Conservation (phyloP, 257 asterid genomes). For the Solanum tacnaense region DNA sequence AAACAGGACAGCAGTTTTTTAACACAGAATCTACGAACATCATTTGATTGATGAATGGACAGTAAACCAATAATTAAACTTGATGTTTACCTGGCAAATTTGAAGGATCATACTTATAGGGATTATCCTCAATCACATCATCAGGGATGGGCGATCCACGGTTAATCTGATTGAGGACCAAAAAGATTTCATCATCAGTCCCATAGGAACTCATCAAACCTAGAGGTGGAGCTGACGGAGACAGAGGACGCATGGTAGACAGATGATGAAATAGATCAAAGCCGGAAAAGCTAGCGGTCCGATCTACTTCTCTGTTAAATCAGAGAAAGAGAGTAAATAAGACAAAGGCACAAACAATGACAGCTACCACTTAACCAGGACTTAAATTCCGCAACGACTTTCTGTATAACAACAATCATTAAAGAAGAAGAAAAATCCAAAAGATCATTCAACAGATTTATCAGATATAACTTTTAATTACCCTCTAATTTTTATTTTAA, state of each 20-base stretch:
- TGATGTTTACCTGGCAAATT: conserved; percentile 42
- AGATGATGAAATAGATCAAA: conserved; percentile 5
- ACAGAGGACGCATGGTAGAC: conserved; percentile 33
- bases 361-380: not conserved
- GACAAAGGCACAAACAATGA: not conserved
- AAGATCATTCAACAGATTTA: not conserved
- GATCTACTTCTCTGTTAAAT: conserved; percentile 3
- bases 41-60: not conserved
- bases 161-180: conserved; percentile 12
- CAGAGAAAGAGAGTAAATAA: not conserved
- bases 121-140: conserved; percentile 39
- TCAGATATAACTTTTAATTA: not conserved
- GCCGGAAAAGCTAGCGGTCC: not conserved
- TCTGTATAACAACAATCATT: not conserved
- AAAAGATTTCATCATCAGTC: conserved; percentile 33
- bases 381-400: not conserved
- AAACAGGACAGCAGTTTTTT: not conserved
- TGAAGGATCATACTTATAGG: conserved; percentile 35
- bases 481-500: not conserved
- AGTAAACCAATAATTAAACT: not conserved
- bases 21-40: not conserved
- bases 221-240: conserved; percentile 19
- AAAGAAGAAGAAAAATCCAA: not conserved
- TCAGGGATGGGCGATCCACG: conserved; percentile 36
- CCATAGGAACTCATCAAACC: conserved; percentile 12